These are phyloP conservation scores for Trichophyton benhamiae DNA, from an alignment of 2,329 filamentous ascomycete species.

Conservation along the genomic window DNA sequence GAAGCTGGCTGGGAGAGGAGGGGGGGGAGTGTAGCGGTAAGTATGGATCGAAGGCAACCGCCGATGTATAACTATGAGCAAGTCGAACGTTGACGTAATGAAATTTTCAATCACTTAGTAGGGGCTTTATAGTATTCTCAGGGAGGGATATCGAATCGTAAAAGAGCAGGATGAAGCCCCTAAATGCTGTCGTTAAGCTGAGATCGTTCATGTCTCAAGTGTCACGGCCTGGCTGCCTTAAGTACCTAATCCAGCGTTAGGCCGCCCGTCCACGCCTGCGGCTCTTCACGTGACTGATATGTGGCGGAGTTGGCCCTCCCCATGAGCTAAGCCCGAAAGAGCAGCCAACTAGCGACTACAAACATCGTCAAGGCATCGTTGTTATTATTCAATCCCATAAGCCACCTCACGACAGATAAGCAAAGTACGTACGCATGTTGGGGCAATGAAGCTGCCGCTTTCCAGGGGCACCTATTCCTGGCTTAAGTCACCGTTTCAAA, in stretches of 20 bases:
- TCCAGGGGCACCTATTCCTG: neutral
- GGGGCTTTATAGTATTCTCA: neutral
- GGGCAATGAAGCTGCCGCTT: neutral
- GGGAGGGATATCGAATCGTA: neutral
- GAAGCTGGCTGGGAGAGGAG: neutral
- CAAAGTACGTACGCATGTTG: neutral
- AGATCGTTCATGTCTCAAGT: neutral
- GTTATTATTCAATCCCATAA: neutral
- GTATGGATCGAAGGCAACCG: neutral
- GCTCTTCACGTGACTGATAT: neutral
- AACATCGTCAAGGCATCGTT: neutral
- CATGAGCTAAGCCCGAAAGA: neutral
- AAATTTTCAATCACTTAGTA: neutral
- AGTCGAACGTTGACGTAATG: neutral
- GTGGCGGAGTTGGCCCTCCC: neutral
- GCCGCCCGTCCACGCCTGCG: neutral
- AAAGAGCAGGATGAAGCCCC: neutral
- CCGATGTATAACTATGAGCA: neutral
- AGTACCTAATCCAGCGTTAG: neutral
- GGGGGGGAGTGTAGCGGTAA: neutral
- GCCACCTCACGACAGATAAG: neutral
- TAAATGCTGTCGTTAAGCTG: neutral
- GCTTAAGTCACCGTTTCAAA: neutral
- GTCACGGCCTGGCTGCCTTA: neutral
- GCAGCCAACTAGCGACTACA: neutral